Conservation (phyloP, 164 flowering plant species). For the Hamamelis virginiana region DNA sequence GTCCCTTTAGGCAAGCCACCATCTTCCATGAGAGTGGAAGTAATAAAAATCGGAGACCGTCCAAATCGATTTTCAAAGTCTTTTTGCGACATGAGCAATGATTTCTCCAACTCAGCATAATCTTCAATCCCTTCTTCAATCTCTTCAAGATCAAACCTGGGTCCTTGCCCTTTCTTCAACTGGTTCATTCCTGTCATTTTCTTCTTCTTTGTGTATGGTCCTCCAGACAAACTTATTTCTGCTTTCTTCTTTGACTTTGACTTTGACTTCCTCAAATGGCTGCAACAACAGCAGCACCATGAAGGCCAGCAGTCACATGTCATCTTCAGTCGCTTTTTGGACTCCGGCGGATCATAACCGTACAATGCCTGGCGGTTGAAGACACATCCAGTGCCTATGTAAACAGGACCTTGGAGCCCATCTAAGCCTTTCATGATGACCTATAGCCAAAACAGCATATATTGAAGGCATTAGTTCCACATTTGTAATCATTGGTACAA, state of each 20-base stretch:
- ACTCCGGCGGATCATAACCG: conserved; percentile 88
- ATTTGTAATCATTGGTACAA: not conserved
- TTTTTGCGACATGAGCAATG: conserved; percentile 93
- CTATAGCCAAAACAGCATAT: conserved; percentile 33
- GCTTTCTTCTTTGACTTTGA: conserved; percentile 69
- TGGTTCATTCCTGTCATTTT: conserved; percentile 54
- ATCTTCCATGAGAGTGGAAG: conserved; percentile 82
- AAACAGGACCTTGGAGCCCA: conserved; percentile 86
- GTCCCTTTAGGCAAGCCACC: conserved; percentile 90
- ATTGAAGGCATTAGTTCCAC: not conserved
- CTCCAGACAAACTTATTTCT: conserved; percentile 38
- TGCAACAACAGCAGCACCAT: conserved; percentile 81
- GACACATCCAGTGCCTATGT: conserved; percentile 89
- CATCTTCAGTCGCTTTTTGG: conserved; percentile 81
- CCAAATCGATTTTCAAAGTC: conserved; percentile 88
- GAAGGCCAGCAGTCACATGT: conserved; percentile 95
- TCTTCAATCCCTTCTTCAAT: conserved; percentile 96
- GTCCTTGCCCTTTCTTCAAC: conserved; percentile 50
- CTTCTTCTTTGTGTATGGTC: conserved; percentile 55
- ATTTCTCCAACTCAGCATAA: conserved; percentile 80
- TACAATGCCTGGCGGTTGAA: conserved; percentile 85
- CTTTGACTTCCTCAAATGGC: conserved; percentile 55
- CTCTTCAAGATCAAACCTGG: conserved; percentile 79
- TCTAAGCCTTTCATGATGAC: conserved; percentile 36
- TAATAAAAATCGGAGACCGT: conserved; percentile 81